Base-by-base conservation (phyloP, 306 rosid species). In the Vigna trinervia region DNA sequence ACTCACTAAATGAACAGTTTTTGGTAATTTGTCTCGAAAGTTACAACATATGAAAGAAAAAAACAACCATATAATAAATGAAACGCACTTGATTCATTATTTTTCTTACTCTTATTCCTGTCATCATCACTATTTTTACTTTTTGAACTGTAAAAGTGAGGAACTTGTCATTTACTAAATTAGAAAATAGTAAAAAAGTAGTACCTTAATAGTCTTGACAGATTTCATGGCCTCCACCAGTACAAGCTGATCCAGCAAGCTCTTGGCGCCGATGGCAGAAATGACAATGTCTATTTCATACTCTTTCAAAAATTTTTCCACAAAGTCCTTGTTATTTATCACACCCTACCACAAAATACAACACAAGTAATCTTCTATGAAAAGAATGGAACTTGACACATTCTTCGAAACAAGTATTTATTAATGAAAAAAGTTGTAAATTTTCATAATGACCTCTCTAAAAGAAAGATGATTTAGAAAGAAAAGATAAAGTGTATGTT, bases 211-310 rank as follows among this genome's bases (percentile, higher is more conserved):
- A 5, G 94, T 84, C 17, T 86, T 89, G 13, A 76, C 80, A 4
- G 87, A 39, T 54, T 83, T 78, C 8, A 89, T 86, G 84, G 97
- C 97, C 50, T 89, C 92, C 39, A 89, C 58, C 67, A 91, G 32
- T 26, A 51, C 10, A 11, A 89, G 76, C 81, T 91, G 97, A 57
- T 89, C 94, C 84, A 83, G 30, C 52, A 89, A 54, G 12, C 74
- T 71, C 1, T 5, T 72, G 19, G 82, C 88, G 3, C 97, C 97
- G 4, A 89, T 85, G 2, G 89, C 87, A 11, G 97, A 89, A 62
- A 91, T 78, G 4, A 91, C 92, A 0, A 78, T 57, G 17, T 88
- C 90, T 62, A 91, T 89, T 80, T 89, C 85, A n/a, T 89, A 60
- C 61, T 89, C 90, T 52, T 39, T 89, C 41, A 91, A 72, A 56